phyloP scores from a whole-genome alignment of 2,329 filamentous ascomycete species.

The Alternaria gaisen region DNA sequence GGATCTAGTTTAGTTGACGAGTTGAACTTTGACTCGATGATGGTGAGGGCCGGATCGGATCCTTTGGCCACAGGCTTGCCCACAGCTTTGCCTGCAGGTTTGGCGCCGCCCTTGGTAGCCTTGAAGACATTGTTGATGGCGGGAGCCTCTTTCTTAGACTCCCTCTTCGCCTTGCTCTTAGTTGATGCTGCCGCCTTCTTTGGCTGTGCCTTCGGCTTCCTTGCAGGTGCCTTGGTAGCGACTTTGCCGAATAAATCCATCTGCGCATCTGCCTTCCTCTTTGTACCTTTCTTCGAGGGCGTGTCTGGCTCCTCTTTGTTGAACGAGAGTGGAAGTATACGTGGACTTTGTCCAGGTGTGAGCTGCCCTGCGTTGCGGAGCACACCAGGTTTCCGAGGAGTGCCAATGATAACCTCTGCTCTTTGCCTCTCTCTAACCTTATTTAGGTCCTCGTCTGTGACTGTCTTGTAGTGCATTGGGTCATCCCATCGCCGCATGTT shows the following conservation, averaged over 20 bases:
- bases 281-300: constrained; percentile 46
- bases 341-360: constrained; percentile 49
- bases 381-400: constrained; percentile 42
- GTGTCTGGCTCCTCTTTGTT: constrained; percentile 38
- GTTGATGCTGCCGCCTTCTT: constrained; percentile 39
- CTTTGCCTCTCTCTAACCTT: constrained; percentile 44
- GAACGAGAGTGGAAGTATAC: constrained; percentile 35
- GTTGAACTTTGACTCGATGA: constrained; percentile 20
- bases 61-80: constrained; percentile 23
- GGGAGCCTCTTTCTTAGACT: constrained; percentile 31
- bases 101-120: constrained; percentile 36
- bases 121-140: constrained; percentile 44
- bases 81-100: constrained; percentile 20
- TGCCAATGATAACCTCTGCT: constrained; percentile 45
- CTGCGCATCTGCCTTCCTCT: constrained; percentile 41
- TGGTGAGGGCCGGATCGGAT: constrained; percentile 7
- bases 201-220: constrained; percentile 33
- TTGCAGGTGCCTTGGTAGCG: constrained; percentile 34
- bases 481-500: constrained; percentile 69
- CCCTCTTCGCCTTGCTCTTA: constrained; percentile 41
- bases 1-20: constrained; percentile 16
- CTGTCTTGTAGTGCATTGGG: constrained; percentile 43
- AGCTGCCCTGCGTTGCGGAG: constrained; percentile 45
- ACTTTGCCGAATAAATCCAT: constrained; percentile 33
- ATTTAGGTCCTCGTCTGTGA: constrained; percentile 46